These are phyloP conservation scores for Stachybotrys echinatus DNA, from an alignment of 2,329 filamentous ascomycete species.

Conservation along the genomic window DNA sequence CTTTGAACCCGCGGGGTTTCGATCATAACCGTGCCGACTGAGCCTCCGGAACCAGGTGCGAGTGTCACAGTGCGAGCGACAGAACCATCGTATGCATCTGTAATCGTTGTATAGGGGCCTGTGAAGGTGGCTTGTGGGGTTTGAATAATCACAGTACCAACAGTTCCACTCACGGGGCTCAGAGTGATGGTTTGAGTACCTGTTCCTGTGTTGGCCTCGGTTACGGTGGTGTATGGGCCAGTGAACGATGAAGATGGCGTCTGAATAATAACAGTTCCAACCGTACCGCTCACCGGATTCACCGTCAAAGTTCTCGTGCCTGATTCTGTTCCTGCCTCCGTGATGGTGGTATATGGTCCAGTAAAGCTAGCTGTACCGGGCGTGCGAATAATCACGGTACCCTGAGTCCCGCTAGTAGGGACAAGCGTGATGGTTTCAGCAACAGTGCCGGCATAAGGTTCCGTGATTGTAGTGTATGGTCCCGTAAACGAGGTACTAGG, in stretches of 20 bases:
- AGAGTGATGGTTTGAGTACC: not conserved
- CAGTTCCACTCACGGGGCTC: not conserved
- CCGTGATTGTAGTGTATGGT: not conserved
- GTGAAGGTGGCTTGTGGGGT: not conserved
- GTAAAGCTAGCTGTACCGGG: not conserved
- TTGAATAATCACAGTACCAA: constrained; percentile 1
- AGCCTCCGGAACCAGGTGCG: not conserved
- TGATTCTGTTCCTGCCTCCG: not conserved
- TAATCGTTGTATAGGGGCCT: not conserved
- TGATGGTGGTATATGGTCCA: not conserved
- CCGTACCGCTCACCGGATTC: not conserved
- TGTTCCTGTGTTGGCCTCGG: not conserved
- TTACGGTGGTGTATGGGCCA: constrained; percentile 1
- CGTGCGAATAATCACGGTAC: not conserved
- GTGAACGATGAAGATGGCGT: not conserved
- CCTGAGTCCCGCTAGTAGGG: not conserved
- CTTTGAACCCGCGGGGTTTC: not conserved
- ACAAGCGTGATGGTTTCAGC: not conserved
- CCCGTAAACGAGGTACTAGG: not conserved
- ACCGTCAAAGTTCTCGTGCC: not conserved
- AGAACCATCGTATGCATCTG: not conserved
- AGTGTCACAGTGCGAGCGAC: not conserved
- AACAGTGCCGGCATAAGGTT: not conserved
- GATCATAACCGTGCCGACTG: not conserved
- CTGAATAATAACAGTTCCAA: constrained; percentile 1